These are phyloP conservation scores for Fusarium duplospermum DNA, from an alignment of 2,329 filamentous ascomycete genomes.

Conservation along the genomic window DNA sequence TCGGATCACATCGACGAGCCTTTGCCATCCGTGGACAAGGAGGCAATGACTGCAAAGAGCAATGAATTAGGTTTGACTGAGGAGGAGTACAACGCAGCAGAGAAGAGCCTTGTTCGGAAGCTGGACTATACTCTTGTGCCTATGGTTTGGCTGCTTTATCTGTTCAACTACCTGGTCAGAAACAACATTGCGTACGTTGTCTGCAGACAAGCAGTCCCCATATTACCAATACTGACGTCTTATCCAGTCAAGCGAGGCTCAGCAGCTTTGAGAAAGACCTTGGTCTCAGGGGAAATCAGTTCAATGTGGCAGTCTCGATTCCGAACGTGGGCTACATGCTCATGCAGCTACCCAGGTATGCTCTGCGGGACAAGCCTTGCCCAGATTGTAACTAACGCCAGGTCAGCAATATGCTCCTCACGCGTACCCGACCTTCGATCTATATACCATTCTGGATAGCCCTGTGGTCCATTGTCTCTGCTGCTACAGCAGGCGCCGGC, in stretches of 20 bases:
- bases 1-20: neutral
- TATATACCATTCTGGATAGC: slow-evolving; percentile 43
- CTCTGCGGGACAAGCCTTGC: too few relatives aligned
- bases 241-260: neutral
- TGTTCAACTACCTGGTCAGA: neutral
- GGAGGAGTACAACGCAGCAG: neutral
- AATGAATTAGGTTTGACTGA: neutral
- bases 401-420: neutral
- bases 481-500: slow-evolving; percentile 49
- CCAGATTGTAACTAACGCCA: neutral
- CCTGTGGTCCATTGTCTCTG: slow-evolving; percentile 59
- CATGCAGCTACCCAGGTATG: neutral
- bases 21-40: neutral
- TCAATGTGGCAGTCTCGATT: neutral
- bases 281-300: neutral
- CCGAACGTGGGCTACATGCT: neutral
- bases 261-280: neutral
- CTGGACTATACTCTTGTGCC: neutral
- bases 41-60: neutral
- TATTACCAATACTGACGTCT: neutral
- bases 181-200: neutral
- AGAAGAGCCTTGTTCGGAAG: neutral
- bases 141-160: neutral
- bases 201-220: neutral
- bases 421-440: neutral